These are phyloP conservation scores for Candida railenensis DNA, from an alignment of 805 yeast genomes.

Conservation along the genomic window DNA sequence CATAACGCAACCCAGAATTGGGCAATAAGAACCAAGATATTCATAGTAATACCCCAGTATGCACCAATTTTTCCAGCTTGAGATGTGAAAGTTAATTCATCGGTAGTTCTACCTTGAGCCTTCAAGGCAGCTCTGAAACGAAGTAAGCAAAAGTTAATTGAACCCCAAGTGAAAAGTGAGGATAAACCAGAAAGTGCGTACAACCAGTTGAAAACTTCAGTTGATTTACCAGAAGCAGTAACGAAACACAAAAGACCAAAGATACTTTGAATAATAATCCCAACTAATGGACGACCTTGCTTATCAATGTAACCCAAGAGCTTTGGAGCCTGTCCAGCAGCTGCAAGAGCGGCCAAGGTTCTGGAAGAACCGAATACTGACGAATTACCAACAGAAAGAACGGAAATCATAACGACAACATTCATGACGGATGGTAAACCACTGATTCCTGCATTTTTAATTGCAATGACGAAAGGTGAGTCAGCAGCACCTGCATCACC, in stretches of 20 bases:
- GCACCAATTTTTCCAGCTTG: constrained; percentile 73
- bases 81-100: constrained; percentile 66
- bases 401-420: constrained; percentile 39
- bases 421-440: constrained; percentile 42
- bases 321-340: constrained; percentile 46
- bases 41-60: constrained; percentile 55
- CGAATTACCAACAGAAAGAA: constrained; percentile 43
- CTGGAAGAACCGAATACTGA: constrained; percentile 40
- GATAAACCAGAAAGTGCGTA: constrained; percentile 50
- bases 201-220: constrained; percentile 46
- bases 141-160: constrained; percentile 43
- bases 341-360: constrained; percentile 47
- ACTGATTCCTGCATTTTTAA: constrained; percentile 30
- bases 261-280: constrained; percentile 36
- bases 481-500: constrained; percentile 24
- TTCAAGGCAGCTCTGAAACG: constrained; percentile 60
- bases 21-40: constrained; percentile 61
- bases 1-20: constrained; percentile 82
- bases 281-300: constrained; percentile 49
- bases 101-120: constrained; percentile 62
- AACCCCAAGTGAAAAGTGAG: constrained; percentile 50
- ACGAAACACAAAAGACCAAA: constrained; percentile 46
- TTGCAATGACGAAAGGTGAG: constrained; percentile 32
- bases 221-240: constrained; percentile 23
- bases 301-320: constrained; percentile 46